A percentile compares a stretch with the other conserved stretches of the same genome.
Evolutionary conservation across 2,329 filamentous ascomycete species (phyloP).

Genomic region (Akanthomyces dipterigenus): DNA sequence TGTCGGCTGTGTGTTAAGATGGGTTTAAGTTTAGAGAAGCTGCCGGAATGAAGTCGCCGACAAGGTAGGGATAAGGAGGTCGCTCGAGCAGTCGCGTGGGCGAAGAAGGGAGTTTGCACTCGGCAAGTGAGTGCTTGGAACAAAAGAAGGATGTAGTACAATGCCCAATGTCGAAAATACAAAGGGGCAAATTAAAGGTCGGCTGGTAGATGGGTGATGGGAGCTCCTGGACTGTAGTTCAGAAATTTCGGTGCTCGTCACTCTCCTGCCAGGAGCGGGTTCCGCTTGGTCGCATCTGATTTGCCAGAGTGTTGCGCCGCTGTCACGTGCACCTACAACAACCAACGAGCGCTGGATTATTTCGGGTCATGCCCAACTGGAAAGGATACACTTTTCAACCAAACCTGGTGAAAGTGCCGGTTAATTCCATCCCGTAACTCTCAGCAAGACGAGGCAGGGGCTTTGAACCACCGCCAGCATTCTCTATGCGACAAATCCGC

Average conservation of each 20-base stretch:
- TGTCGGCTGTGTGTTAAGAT: conserved; percentile 26
- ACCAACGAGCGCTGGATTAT: not conserved
- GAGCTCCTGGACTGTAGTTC: conserved; percentile 6
- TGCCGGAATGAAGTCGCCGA: not conserved
- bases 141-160: not conserved
- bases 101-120: not conserved
- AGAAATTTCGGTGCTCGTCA: conserved; percentile 15
- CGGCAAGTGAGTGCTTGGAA: conserved; percentile 8
- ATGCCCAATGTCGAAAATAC: not conserved
- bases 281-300: conserved; percentile 1
- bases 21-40: not conserved
- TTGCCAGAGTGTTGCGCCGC: not conserved
- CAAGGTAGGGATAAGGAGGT: not conserved
- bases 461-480: too few species aligned
- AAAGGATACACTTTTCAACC: too few species aligned
- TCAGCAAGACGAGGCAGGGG: too few species aligned
- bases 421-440: too few species aligned
- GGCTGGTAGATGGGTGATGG: conserved; percentile 3
- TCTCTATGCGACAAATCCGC: not conserved
- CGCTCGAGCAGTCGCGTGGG: not conserved
- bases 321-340: conserved; percentile 12
- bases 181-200: not conserved
- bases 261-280: not conserved
- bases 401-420: too few species aligned
- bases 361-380: not conserved